Evolutionary conservation across 1,139 yeast genomes (phyloP).

Genomic region (Sugiyamaella xylanicola): DNA sequence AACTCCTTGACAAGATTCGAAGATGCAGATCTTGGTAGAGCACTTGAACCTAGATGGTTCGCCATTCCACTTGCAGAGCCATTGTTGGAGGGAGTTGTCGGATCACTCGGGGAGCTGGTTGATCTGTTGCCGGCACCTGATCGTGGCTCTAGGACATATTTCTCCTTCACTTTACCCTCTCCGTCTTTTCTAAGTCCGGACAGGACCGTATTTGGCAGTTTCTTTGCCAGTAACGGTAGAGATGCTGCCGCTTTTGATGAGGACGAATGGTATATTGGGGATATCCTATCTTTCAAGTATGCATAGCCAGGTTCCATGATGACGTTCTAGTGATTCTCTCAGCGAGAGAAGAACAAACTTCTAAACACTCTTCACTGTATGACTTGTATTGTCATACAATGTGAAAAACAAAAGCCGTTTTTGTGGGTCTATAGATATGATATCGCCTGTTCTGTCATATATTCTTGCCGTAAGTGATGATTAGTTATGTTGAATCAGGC

Average conservation of each 20-base stretch:
- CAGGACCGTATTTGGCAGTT: constrained; percentile 8
- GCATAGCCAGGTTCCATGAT: constrained; percentile 19
- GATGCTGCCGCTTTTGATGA: constrained; percentile 15
- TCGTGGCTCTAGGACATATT: background rate
- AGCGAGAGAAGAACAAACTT: background rate
- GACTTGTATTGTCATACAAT: too few relatives aligned
- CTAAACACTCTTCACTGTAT: too few relatives aligned
- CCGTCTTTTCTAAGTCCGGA: constrained; percentile 4
- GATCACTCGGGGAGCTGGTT: constrained; percentile 5
- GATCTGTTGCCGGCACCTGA: background rate
- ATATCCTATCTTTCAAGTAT: constrained; percentile 14
- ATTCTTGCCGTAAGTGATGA: too few relatives aligned
- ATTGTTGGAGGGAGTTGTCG: background rate
- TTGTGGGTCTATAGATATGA: too few relatives aligned
- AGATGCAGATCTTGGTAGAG: background rate
- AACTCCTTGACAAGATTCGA: background rate
- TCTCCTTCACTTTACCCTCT: constrained; percentile 1
- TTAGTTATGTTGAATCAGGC: background rate
- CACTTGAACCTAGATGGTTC: background rate
- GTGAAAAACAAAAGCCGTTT: too few relatives aligned
- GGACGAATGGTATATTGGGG: constrained; percentile 17
- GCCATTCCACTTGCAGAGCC: background rate
- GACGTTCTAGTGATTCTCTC: background rate
- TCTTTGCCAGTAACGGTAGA: constrained; percentile 13
- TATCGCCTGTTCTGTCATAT: too few relatives aligned